A percentile compares a stretch with the other conserved stretches of the same genome.
Evolutionary conservation across 2,329 filamentous ascomycete genomes (phyloP).

Genomic region (Bipolaris oryzae): DNA sequence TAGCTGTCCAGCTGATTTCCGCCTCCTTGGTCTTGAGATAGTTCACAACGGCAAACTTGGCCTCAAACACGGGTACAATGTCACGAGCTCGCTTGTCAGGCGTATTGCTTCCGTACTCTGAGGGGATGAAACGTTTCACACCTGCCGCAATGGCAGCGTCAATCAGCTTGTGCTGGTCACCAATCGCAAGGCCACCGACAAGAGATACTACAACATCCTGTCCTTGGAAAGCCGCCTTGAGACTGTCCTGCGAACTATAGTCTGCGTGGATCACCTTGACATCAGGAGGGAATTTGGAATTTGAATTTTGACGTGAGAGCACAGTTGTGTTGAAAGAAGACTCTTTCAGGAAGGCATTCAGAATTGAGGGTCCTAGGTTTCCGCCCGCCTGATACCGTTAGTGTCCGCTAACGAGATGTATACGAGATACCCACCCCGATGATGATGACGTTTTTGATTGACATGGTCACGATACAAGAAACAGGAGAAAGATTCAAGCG

Average conservation of each 20-base stretch:
- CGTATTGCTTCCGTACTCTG: conserved; percentile 61
- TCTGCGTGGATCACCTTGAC: conserved; percentile 57
- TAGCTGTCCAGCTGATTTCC: conserved; percentile 62
- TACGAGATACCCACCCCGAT: conserved; percentile 46
- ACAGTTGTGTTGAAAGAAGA: conserved; percentile 61
- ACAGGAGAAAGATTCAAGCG: not conserved
- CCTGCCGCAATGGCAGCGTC: conserved; percentile 65
- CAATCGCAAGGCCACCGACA: conserved; percentile 51
- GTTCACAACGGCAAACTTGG: conserved; percentile 58
- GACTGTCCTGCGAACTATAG: conserved; percentile 55
- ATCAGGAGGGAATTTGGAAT: conserved; percentile 47
- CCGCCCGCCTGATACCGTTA: conserved; percentile 43
- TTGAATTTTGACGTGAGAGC: conserved; percentile 59
- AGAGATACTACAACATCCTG: conserved; percentile 63
- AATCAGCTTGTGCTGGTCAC: conserved; percentile 59
- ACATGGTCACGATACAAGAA: conserved; percentile 25
- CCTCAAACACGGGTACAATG: conserved; percentile 58
- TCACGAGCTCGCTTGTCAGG: conserved; percentile 43
- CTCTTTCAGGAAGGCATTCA: conserved; percentile 49
- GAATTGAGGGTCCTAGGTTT: conserved; percentile 52
- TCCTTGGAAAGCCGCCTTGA: conserved; percentile 59
- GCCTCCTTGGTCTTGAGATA: conserved; percentile 58
- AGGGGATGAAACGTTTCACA: conserved; percentile 66
- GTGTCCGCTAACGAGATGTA: not conserved
- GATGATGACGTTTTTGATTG: conserved; percentile 53